These are phyloP conservation scores for barley (Hordeum vulgare) DNA, from an alignment of 176 grass and related monocot species.

Conservation along the genomic window DNA sequence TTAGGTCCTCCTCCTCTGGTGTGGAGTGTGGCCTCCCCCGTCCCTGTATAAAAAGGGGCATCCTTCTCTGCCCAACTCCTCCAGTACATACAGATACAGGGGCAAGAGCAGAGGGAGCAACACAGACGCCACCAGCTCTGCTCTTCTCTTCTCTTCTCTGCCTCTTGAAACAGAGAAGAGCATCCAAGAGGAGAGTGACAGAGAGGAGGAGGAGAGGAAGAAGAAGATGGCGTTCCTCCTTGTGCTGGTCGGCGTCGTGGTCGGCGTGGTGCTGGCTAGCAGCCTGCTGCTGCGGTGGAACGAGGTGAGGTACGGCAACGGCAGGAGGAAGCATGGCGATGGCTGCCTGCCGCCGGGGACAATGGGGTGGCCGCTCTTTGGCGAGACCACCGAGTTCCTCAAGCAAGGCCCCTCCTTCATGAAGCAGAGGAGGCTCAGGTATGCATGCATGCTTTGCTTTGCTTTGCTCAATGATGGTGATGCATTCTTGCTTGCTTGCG, in stretches of 20 bases:
- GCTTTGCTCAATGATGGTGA: not conserved
- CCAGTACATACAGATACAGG: no score
- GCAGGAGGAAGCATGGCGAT: slow-evolving; percentile 24
- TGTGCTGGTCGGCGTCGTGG: not conserved
- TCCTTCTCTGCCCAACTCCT: not conserved
- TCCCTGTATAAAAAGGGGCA: not conserved
- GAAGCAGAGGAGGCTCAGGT: slow-evolving; percentile 78
- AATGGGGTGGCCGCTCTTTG: slow-evolving; percentile 90
- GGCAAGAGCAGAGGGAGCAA: no score
- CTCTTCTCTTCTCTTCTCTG: no score
- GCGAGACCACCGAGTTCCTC: slow-evolving; percentile 92
- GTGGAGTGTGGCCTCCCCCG: no score
- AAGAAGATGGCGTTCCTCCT: slow-evolving; percentile 3
- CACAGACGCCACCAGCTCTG: no score
- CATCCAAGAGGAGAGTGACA: no score
- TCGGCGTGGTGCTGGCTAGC: slow-evolving; percentile 33
- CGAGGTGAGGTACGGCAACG: slow-evolving; percentile 50
- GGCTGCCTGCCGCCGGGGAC: slow-evolving; percentile 30
- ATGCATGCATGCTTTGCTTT: no score
- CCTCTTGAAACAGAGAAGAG: not conserved
- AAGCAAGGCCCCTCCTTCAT: slow-evolving; percentile 74
- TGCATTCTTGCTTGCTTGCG: not conserved
- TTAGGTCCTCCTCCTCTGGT: no score
- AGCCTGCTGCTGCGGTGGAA: slow-evolving; percentile 78
- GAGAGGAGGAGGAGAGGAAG: not conserved